These are phyloP conservation scores for Quercus tomentella DNA, from an alignment of 331 rosid species.

Conservation along the genomic window DNA sequence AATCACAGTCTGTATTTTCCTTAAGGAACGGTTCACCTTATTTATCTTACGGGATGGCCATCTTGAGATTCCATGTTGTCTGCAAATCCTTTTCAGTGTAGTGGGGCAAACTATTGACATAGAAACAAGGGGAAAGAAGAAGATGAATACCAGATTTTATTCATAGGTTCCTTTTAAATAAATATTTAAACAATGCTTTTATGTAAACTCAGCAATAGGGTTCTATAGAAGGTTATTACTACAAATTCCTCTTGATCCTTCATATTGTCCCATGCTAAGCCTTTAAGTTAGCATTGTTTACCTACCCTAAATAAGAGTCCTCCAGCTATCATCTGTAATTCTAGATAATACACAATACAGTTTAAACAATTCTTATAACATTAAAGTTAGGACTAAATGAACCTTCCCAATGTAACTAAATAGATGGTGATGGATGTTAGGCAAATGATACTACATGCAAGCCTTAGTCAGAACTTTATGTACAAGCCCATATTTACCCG, in stretches of 20 bases:
- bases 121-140: neutral
- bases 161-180: neutral
- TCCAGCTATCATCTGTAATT: neutral
- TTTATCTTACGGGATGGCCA: conserved; percentile 96
- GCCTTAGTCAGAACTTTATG: neutral
- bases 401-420: neutral
- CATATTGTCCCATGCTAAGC: neutral
- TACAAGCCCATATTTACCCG: neutral
- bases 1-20: conserved; percentile 70
- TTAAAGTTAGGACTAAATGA: neutral
- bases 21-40: conserved; percentile 73
- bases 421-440: neutral
- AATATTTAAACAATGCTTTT: neutral
- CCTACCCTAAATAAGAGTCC: neutral
- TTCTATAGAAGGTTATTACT: neutral
- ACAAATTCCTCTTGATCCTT: neutral
- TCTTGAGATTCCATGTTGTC: conserved; percentile 83
- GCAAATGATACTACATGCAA: neutral
- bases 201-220: neutral
- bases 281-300: neutral
- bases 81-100: conserved; percentile 91
- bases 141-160: too few species aligned
- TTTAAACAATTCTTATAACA: neutral
- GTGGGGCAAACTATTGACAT: conserved; percentile 78
- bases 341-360: neutral